Conservation (phyloP, 2,329 filamentous ascomycete genomes). For the Alternaria longipes region DNA sequence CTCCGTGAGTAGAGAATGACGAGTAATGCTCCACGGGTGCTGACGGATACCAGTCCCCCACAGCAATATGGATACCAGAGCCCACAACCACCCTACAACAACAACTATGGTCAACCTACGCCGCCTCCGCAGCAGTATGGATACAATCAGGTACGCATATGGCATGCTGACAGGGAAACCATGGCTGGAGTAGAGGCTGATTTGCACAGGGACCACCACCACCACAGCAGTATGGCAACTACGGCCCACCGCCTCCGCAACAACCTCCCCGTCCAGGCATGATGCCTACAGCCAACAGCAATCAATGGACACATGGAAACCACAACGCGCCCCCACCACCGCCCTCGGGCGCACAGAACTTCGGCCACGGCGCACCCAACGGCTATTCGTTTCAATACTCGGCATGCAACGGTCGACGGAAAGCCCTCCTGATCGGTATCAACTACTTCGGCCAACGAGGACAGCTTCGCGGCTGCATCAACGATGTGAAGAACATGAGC, state of each 20-base stretch:
- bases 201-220: conserved; percentile 9
- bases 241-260: conserved; percentile 33
- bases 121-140: conserved; percentile 56
- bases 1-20: conserved; percentile 35
- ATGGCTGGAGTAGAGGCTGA: neutral
- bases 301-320: conserved; percentile 61
- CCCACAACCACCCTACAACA: conserved; percentile 53
- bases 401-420: conserved; percentile 85
- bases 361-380: conserved; percentile 76
- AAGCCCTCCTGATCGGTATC: conserved; percentile 91
- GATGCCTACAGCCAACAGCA: conserved; percentile 60
- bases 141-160: conserved; percentile 50
- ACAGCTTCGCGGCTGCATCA: conserved; percentile 92
- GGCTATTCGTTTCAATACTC: conserved; percentile 91
- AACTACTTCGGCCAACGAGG: conserved; percentile 96
- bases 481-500: conserved; percentile 98
- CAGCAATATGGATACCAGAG: conserved; percentile 50
- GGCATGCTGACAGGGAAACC: conserved; percentile 12
- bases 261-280: conserved; percentile 54
- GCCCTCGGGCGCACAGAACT: conserved; percentile 63
- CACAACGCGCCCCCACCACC: conserved; percentile 71
- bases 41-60: conserved; percentile 35
- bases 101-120: conserved; percentile 49
- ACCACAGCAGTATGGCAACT: conserved; percentile 24
- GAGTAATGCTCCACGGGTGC: conserved; percentile 12